Evolutionary conservation across 768 basidiomycete genomes (phyloP), one percentile per base, ranked within the genome.

Genomic region (Trametes maxima): DNA sequence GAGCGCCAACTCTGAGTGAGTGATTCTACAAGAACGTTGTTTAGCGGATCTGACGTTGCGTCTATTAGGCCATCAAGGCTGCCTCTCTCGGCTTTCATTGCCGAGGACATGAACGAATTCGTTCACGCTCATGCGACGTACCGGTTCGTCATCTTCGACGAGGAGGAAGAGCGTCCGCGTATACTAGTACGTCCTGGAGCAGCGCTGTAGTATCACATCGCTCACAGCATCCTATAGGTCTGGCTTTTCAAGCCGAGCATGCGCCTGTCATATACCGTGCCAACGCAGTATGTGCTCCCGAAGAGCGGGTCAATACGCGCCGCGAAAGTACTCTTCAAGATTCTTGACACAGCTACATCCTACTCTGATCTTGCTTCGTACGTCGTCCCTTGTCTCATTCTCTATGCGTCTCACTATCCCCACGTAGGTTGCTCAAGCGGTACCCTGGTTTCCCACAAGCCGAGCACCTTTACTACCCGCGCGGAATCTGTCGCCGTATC

Each of bases 191-290:
- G 90, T 78, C 13, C 10, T 16, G 6, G 5, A 21, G 35, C 28
- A 5, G 25, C 3, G 10, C 25, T 60, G 36, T 2, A 0, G 24
- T 13, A 42, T 19, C 17, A 36, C 16, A 43, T 60, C 60, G 49
- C 46, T 45, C 25, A 22, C 16, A 21, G 14, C 14, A 11, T 7
- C 19, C 12, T 52, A 17, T 69, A 95, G 94, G 80, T 98, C 21
- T 98, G 96, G 95, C 71, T 98, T 21, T 97, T 98, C 82, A 97
- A 95, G 73, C 94, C 95, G 0, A 87, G 81, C 64, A 85, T 98
- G 66, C 85, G 83, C 12, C 74, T 98, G 14, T 85, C 94, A 1
- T 95, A 94, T 70, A 81, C 83, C 46, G 79, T 83, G 10, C 73
- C 82, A 6, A 74, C 75, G 12, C 77, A 82, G 17, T 84, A 83